These are phyloP conservation scores for Lentinus brumalis DNA, from an alignment of 768 basidiomycete genomes.

Conservation along the genomic window DNA sequence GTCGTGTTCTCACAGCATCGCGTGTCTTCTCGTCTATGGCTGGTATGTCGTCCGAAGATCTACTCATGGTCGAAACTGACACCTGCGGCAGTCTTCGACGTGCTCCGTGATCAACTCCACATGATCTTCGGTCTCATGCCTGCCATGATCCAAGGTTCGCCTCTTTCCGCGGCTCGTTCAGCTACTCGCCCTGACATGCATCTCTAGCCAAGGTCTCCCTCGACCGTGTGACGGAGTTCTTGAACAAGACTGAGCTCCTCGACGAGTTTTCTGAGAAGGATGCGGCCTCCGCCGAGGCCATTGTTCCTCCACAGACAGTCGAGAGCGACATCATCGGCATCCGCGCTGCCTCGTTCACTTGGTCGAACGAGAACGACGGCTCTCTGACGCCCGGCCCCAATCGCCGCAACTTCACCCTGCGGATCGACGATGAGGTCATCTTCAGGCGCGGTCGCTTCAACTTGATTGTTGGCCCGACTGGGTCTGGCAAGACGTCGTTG, in stretches of 20 bases:
- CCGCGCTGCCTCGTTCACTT: constrained; percentile 56
- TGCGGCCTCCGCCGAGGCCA: constrained; percentile 12
- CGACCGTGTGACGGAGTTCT: constrained; percentile 55
- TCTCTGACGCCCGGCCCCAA: constrained; percentile 32
- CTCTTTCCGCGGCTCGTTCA: background rate
- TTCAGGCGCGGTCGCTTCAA: constrained; percentile 59
- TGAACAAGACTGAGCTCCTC: constrained; percentile 51
- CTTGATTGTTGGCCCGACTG: constrained; percentile 60
- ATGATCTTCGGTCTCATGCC: constrained; percentile 36
- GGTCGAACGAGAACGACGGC: constrained; percentile 46
- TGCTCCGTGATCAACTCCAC: constrained; percentile 54
- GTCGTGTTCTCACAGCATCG: constrained; percentile 40
- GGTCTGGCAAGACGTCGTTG: constrained; percentile 62
- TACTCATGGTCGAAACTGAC: background rate
- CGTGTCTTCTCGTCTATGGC: constrained; percentile 43
- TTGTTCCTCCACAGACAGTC: constrained; percentile 5
- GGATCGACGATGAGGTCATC: constrained; percentile 52
- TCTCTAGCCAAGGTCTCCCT: constrained; percentile 60
- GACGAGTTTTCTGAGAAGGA: constrained; percentile 38
- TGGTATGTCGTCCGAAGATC: constrained; percentile 14
- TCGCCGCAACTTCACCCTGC: constrained; percentile 50
- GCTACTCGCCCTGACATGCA: background rate
- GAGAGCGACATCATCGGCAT: constrained; percentile 49
- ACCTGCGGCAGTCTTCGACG: constrained; percentile 50
- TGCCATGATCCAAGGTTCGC: constrained; percentile 32